These are phyloP conservation scores for Trypanosoma caninum DNA, from an alignment of 208 protist genomes.

Conservation along the genomic window DNA sequence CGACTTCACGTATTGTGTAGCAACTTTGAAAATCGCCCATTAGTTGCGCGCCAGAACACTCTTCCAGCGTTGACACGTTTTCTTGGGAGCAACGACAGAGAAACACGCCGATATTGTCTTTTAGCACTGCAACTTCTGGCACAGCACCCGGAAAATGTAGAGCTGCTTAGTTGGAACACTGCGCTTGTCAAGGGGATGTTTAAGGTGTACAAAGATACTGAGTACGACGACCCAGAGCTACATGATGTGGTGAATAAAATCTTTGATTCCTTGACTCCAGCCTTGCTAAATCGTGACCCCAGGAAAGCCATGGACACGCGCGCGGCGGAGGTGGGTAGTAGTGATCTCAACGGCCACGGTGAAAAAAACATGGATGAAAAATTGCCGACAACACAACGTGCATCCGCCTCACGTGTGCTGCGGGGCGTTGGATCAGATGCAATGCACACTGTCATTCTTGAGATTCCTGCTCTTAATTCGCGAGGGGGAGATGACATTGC, in stretches of 20 bases:
- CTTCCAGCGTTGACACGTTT: conserved; percentile 80
- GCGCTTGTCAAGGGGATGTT: conserved; percentile 53
- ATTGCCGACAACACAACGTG: neutral
- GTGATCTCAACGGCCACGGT: neutral
- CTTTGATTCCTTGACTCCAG: conserved; percentile 44
- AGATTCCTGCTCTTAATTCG: conserved; percentile 67
- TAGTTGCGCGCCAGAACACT: conserved; percentile 80
- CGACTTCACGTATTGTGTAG: conserved; percentile 69
- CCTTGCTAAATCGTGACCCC: conserved; percentile 48
- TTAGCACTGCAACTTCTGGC: conserved; percentile 71
- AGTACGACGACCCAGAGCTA: conserved; percentile 80
- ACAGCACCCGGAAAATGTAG: conserved; percentile 84
- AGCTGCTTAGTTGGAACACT: conserved; percentile 49
- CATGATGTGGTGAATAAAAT: conserved; percentile 43
- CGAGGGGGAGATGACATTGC: conserved; percentile 59
- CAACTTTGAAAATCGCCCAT: conserved; percentile 74
- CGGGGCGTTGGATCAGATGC: conserved; percentile 34
- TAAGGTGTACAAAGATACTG: conserved; percentile 64
- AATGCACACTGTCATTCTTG: conserved; percentile 61
- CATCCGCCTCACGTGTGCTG: conserved; percentile 10
- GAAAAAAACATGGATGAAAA: conserved; percentile 11
- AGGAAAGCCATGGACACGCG: conserved; percentile 19
- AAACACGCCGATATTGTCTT: conserved; percentile 67
- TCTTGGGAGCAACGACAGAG: conserved; percentile 70
- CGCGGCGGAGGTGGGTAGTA: neutral